These are phyloP conservation scores for Fomitopsis palustris DNA, from an alignment of 1,284 basidiomycete species.

Conservation along the genomic window DNA sequence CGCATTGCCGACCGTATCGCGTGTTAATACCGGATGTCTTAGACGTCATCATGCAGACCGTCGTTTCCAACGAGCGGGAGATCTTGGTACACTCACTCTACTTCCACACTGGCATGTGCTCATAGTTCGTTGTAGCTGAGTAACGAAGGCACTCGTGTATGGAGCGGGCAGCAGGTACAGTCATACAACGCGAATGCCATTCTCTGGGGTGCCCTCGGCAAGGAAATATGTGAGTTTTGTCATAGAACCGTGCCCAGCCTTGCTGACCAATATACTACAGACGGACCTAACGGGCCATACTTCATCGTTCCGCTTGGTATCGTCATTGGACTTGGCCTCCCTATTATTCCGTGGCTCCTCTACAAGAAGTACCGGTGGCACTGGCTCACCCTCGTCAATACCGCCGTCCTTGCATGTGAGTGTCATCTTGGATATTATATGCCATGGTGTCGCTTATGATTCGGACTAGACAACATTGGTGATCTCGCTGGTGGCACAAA, in stretches of 20 bases:
- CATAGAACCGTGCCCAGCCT: not conserved
- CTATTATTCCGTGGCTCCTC: conserved; percentile 50
- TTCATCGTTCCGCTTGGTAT: conserved; percentile 20
- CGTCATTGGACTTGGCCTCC: conserved; percentile 46
- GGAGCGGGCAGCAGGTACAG: conserved; percentile 45
- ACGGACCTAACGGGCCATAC: conserved; percentile 37
- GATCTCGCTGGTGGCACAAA: conserved; percentile 3
- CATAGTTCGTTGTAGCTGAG: conserved; percentile 25
- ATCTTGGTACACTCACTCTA: conserved; percentile 11
- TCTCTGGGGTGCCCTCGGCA: conserved; percentile 53
- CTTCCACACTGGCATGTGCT: not conserved
- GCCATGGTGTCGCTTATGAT: not conserved
- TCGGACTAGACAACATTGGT: conserved; percentile 5
- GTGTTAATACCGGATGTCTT: not conserved
- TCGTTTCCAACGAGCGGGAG: conserved; percentile 22
- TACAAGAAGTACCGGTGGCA: conserved; percentile 44
- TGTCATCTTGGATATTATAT: conserved; percentile 27
- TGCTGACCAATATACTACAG: conserved; percentile 16
- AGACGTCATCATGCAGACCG: conserved; percentile 26
- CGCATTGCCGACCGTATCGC: not conserved
- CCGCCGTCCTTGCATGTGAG: conserved; percentile 41
- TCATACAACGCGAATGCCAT: conserved; percentile 48
- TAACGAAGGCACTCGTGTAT: conserved; percentile 42
- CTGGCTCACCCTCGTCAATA: conserved; percentile 43
- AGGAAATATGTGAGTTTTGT: conserved; percentile 27